Evolutionary conservation across 2,329 filamentous ascomycete genomes (phyloP), one percentile per base, ranked within the genome.

Genomic region (Penicillium sclerotiorum): DNA sequence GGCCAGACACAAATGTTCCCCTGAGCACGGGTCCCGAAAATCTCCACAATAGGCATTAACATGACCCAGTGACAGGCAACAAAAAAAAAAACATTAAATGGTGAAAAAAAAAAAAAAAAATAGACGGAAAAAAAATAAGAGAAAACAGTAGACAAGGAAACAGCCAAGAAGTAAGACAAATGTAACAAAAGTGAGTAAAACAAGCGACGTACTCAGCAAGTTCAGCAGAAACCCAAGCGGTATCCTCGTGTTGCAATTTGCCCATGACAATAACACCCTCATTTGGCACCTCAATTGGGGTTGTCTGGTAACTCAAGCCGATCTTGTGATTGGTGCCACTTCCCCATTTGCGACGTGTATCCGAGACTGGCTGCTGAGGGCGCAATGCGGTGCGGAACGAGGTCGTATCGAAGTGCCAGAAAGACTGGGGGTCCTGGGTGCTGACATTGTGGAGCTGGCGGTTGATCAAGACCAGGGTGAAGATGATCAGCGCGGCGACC

Each of bases 251-350:
- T 25, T 67, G 59, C 28, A 74, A 54, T 53, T 70, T 73, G 30
- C 72, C 76, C 63, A 78, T 73, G 8, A 76, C 69, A 42, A 76
- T 70, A 12, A 68, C 65, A n/a, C 73, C 70, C 39, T 73, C 67
- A 53, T 69, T 67, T 2, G 66, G 65, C 3, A 66, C 62, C 30
- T 61, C 57, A 17, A 69, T 68, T 8, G 57, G 56, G 3, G 61
- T 67, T 5, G 56, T 63, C 33, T 67, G 61, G 37, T 61, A 69
- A 2, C 38, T 38, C 15, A 61, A n/a, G 11, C 47, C 40, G 52
- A 60, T 36, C 30, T 50, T 43, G 36, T 48, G 37, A 11, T 45
- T 52, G 13, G 52, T 50, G 9, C 52, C 59, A 20, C 48, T 27
- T 7, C 52, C 53, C 59, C 59, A 62, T 62, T 60, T 62, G 6